Evolutionary conservation across 2,329 filamentous ascomycete genomes (phyloP), one percentile per base, ranked within the genome.

Genomic region (Microcera coccophila): DNA sequence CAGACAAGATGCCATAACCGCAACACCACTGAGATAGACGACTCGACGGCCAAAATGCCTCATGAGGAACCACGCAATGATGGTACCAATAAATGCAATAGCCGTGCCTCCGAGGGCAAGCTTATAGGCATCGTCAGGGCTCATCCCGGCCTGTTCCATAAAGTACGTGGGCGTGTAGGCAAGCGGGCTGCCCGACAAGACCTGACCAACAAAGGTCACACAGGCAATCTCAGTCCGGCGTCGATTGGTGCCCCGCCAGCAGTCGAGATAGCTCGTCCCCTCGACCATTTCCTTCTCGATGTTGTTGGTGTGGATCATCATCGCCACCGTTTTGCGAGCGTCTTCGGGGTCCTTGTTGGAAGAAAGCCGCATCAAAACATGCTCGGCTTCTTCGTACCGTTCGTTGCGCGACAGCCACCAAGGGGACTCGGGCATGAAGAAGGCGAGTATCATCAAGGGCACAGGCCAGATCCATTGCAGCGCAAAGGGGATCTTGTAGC

Each of bases 381-480:
- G 42, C 3, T 54, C 47, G 2, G 58, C 57, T 15, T 59, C 57
- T 2, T 46, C 39, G 18, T 45, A 38, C 17, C 45, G 56, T 4
- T 63, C 65, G n/a, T 67, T 58, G 5, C 69, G 62, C n/a, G 72
- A 62, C 5, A 69, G 60, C 61, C 65, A 72, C 63, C 70, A 73
- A 1, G 71, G 71, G 4, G 65, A 68, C 20, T 60, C 54, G 12
- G 58, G 59, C 8, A 53, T 66, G 24, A 71, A 64, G 8, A 60
- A 31, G 2, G 68, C 50, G 2, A 55, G 58, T 1, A 65, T 42
- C 3, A 72, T 44, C 4, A 74, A 59, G 9, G 65, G 59, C 1
- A 66, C 54, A 1, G 69, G 67, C 63, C 67, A 74, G 1, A 62
- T 52, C 71, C 71, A 74, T 48, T 74, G 70, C 2, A 72, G 42